Evolutionary conservation across 1,284 basidiomycete genomes (phyloP).

Genomic region (Boletus semigastroideus): DNA sequence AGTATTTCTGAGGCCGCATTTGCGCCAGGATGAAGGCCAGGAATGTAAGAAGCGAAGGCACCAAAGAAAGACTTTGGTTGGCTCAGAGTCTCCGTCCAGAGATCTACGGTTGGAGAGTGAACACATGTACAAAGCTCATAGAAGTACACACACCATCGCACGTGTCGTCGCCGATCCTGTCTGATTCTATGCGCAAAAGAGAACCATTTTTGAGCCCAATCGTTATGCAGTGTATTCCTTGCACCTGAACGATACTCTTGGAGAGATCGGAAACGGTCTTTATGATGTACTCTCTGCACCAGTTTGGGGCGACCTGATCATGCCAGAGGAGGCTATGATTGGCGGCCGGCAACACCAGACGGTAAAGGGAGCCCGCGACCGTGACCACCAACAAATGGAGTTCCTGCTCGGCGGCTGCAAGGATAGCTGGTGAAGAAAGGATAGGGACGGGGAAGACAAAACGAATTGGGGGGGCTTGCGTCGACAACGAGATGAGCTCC

Average conservation of each 20-base stretch:
- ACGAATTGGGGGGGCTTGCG: slow-evolving; percentile 62
- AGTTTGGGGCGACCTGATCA: slow-evolving; percentile 50
- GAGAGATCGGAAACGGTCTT: slow-evolving; percentile 47
- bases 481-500: slow-evolving; percentile 74
- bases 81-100: slow-evolving; percentile 66
- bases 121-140: neutral
- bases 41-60: slow-evolving; percentile 65
- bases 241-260: slow-evolving; percentile 61
- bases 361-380: slow-evolving; percentile 70
- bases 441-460: slow-evolving; percentile 78
- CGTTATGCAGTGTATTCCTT: slow-evolving; percentile 67
- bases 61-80: slow-evolving; percentile 64
- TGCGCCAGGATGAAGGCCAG: slow-evolving; percentile 46
- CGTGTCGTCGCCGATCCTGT: slow-evolving; percentile 49
- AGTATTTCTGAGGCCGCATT: slow-evolving; percentile 58
- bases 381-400: slow-evolving; percentile 76
- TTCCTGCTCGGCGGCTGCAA: slow-evolving; percentile 57
- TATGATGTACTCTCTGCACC: slow-evolving; percentile 70
- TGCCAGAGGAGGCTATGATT: slow-evolving; percentile 57
- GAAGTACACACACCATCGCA: slow-evolving; percentile 49
- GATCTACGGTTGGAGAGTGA: slow-evolving; percentile 41
- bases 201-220: slow-evolving; percentile 69
- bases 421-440: slow-evolving; percentile 63
- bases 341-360: slow-evolving; percentile 67
- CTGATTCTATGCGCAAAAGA: slow-evolving; percentile 69